These are phyloP conservation scores for Cicer chorassanicum DNA, from an alignment of 306 rosid genomes.

Conservation along the genomic window DNA sequence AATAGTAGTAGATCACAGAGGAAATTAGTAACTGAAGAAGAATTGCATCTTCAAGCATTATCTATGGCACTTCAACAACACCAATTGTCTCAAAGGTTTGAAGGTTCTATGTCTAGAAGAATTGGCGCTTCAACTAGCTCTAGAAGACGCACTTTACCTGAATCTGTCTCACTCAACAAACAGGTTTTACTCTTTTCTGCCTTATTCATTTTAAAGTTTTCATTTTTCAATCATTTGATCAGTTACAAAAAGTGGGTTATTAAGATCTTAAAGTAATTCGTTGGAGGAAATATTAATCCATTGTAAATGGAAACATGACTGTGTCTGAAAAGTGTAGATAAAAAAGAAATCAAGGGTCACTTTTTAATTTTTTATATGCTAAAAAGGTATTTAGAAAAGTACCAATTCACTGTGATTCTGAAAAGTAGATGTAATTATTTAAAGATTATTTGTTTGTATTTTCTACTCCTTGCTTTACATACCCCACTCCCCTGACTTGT, in stretches of 20 bases:
- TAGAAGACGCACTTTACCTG: constrained; percentile 67
- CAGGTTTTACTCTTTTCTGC: constrained; percentile 48
- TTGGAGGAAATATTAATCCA: neutral
- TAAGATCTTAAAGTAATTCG: constrained; percentile 43
- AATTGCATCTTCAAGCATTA: constrained; percentile 87
- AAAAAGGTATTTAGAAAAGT: constrained; percentile 49
- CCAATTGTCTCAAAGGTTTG: constrained; percentile 94
- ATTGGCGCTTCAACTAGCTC: constrained; percentile 92
- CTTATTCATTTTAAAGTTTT: constrained; percentile 33
- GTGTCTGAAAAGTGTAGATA: constrained; percentile 40
- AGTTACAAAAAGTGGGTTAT: constrained; percentile 47
- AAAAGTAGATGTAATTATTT: constrained; percentile 42
- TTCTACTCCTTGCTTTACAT: constrained; percentile 9
- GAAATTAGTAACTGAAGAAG: constrained; percentile 81
- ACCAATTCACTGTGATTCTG: constrained; percentile 26
- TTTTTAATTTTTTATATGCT: constrained; percentile 11
- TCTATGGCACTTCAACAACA: constrained; percentile 93
- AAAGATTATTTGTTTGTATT: constrained; percentile 27
- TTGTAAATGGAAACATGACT: constrained; percentile 33
- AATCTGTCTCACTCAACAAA: constrained; percentile 61
- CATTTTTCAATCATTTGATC: constrained; percentile 54
- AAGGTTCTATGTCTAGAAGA: constrained; percentile 93
- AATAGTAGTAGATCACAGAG: constrained; percentile 74
- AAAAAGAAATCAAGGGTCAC: constrained; percentile 43
- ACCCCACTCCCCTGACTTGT: constrained; percentile 42